Evolutionary conservation across 768 basidiomycete genomes (phyloP).

Genomic region (Lactarius hengduanensis): DNA sequence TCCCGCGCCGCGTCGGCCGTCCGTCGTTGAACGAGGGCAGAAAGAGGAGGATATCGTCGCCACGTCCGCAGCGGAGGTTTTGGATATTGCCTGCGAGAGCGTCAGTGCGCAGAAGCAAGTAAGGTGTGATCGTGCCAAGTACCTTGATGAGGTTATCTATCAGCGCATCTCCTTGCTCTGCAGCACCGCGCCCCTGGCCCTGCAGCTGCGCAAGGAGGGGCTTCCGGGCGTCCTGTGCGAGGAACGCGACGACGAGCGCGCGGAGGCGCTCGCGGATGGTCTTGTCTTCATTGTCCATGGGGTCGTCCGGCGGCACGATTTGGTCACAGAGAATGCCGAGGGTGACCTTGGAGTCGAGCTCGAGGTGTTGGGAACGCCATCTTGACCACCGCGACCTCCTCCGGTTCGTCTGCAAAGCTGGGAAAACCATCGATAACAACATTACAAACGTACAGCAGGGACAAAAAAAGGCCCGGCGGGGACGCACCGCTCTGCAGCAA

Average conservation of each 20-base stretch:
- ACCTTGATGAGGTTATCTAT: slow-evolving; percentile 52
- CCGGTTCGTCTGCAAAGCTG: slow-evolving; percentile 49
- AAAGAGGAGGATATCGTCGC: slow-evolving; percentile 51
- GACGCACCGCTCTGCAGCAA: slow-evolving; percentile 68
- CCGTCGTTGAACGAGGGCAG: slow-evolving; percentile 44
- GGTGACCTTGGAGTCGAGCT: slow-evolving; percentile 60
- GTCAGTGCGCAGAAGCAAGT: not conserved
- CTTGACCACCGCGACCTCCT: slow-evolving; percentile 62
- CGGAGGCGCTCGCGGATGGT: slow-evolving; percentile 57
- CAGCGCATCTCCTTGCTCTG: slow-evolving; percentile 48
- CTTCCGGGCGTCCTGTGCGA: slow-evolving; percentile 50
- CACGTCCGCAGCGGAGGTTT: slow-evolving; percentile 41
- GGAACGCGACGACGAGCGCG: slow-evolving; percentile 57
- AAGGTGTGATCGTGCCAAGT: slow-evolving; percentile 6
- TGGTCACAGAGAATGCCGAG: slow-evolving; percentile 71
- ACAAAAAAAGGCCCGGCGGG: slow-evolving; percentile 39
- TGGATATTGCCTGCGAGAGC: slow-evolving; percentile 47
- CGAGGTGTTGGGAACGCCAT: slow-evolving; percentile 60
- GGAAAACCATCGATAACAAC: no score
- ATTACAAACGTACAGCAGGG: not conserved
- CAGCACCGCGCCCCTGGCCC: slow-evolving; percentile 41
- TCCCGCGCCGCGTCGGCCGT: slow-evolving; percentile 39
- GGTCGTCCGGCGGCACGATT: slow-evolving; percentile 49
- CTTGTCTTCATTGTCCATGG: slow-evolving; percentile 57
- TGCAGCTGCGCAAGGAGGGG: slow-evolving; percentile 48